Conservation (phyloP, 1,284 basidiomycete species). For the Heterobasidion annosum region DNA sequence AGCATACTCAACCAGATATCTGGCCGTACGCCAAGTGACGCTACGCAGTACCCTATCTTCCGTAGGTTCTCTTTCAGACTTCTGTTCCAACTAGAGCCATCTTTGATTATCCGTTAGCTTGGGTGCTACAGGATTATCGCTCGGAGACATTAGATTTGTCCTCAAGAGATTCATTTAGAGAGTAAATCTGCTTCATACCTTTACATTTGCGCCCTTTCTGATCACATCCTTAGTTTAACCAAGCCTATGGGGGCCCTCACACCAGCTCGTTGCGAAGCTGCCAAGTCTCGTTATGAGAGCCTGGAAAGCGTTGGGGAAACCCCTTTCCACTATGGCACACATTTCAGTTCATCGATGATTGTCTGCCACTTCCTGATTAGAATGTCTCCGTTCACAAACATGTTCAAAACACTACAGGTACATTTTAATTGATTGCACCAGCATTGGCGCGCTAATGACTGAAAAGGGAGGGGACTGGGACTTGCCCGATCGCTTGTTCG, state of each 20-base stretch:
- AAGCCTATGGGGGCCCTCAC: constrained; percentile 93
- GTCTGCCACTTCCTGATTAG: constrained; percentile 94
- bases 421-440: constrained; percentile 1
- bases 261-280: constrained; percentile 61
- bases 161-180: constrained; percentile 61
- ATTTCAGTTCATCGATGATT: constrained; percentile 96
- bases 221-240: constrained; percentile 41
- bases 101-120: constrained; percentile 37
- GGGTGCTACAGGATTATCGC: constrained; percentile 83
- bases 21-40: constrained; percentile 87
- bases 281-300: constrained; percentile 67
- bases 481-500: constrained; percentile 89
- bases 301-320: constrained; percentile 76
- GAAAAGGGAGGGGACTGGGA: constrained; percentile 86
- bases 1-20: constrained; percentile 85
- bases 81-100: constrained; percentile 1
- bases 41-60: constrained; percentile 94
- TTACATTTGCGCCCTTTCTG: neutral
- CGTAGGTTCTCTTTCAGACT: constrained; percentile 41
- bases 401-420: constrained; percentile 84
- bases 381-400: constrained; percentile 83
- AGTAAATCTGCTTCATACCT: constrained; percentile 41
- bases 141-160: constrained; percentile 70
- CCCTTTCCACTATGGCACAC: constrained; percentile 92
- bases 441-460: neutral